These are phyloP conservation scores for Trichothecium sympodiale DNA, from an alignment of 2,329 filamentous ascomycete species.

Conservation along the genomic window DNA sequence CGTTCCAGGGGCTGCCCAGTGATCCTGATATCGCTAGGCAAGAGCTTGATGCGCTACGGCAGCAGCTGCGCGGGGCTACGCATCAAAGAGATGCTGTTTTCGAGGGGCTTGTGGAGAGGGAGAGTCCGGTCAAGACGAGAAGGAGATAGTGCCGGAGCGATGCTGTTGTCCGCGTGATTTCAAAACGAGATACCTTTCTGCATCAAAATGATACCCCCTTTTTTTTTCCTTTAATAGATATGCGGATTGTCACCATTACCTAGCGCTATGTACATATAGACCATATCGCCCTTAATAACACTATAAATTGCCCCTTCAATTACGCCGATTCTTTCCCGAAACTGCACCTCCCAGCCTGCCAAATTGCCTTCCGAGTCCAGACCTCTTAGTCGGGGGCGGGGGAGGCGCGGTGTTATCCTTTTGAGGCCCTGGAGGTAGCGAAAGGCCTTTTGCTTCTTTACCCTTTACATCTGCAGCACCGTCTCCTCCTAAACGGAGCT, in stretches of 20 bases:
- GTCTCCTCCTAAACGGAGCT: conserved; percentile 30
- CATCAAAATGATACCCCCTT: too few species aligned
- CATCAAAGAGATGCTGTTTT: conserved; percentile 62
- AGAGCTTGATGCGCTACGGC: conserved; percentile 58
- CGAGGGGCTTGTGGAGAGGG: conserved; percentile 56
- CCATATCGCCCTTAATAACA: background rate
- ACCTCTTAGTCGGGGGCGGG: conserved; percentile 41
- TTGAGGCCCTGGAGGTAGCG: conserved; percentile 29
- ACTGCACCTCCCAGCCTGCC: conserved; percentile 63
- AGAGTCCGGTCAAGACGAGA: conserved; percentile 37
- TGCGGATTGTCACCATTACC: background rate
- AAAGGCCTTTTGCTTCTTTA: conserved; percentile 19
- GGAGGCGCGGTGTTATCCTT: conserved; percentile 39
- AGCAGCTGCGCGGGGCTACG: conserved; percentile 50
- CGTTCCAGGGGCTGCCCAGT: conserved; percentile 62
- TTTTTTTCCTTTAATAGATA: too few species aligned
- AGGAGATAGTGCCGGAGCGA: conserved; percentile 10
- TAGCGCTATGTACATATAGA: background rate
- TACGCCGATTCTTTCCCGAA: conserved; percentile 49
- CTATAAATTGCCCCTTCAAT: conserved; percentile 8
- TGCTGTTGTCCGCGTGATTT: too few species aligned
- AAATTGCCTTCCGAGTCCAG: conserved; percentile 56
- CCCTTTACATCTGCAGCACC: conserved; percentile 25
- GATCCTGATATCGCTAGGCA: conserved; percentile 56
- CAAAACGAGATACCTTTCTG: too few species aligned